Evolutionary conservation across 2,329 filamentous ascomycete species (phyloP), one percentile per base, ranked within the genome.

Genomic region (Nothophaeocryptopus gaeumannii): DNA sequence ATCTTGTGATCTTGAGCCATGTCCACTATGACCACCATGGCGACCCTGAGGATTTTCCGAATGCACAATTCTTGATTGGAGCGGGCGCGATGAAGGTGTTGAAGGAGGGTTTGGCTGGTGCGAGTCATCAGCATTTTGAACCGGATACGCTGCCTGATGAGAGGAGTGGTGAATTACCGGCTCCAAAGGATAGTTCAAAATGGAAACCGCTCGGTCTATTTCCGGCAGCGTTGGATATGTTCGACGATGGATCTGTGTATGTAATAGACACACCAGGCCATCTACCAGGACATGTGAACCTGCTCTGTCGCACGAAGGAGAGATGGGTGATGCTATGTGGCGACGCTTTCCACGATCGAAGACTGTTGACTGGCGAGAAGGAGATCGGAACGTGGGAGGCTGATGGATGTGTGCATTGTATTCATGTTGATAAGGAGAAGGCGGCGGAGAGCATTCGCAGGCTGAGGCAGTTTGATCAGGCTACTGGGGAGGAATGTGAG

Each of bases 11-110:
- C 7, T 62, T 80, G 1, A 77, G 73, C 55, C 80, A 83, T 51
- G 64, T 66, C 1, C 79, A 83, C 57, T 81, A 77, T 71, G 79
- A 83, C 56, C 80, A 82, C 53, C 70, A 77, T 33, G 80, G 79
- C n/a, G 79, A 77, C 4, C 76, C 78, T 0, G 64, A 68, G 1
- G 77, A 81, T 56, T 82, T 80, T 54, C 52, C 69, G 0, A 63
- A 67, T 10, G 70, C 77, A 0, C 67, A 68, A 2, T 80, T 82
- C 54, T 56, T 78, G 3, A 74, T 82, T 8, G 80, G 80, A 0
- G 66, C 70, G 3, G 76, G 76, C 5, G 73, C 74, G 0, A 55
- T 73, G 13, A 55, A 72, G 33, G 60, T 79, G 1, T 62, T 79
- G 10, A 58, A 61, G 47, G 36, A 64, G 15, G 63, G 63, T 0